These are phyloP conservation scores for Diaporthe sp. DNA, from an alignment of 2,329 filamentous ascomycete species.

Conservation along the genomic window DNA sequence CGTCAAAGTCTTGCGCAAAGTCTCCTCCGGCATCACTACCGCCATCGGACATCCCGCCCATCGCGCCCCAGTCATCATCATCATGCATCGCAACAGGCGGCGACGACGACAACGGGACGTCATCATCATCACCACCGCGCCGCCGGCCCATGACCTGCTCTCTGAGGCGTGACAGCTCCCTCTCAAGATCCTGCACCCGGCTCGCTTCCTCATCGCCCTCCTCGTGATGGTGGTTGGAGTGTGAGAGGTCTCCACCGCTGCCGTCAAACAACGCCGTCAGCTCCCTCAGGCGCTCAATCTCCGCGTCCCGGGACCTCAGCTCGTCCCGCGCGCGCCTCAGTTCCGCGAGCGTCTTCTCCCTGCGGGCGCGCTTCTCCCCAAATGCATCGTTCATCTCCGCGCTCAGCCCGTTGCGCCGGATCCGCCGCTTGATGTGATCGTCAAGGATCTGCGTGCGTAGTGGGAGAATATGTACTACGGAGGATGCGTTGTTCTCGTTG, in stretches of 20 bases:
- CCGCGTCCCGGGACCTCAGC: constrained; percentile 63
- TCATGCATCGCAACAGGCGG: constrained; percentile 2
- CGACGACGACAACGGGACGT: background rate
- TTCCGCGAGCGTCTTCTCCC: constrained; percentile 58
- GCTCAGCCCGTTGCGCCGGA: constrained; percentile 68
- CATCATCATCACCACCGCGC: background rate
- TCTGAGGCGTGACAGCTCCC: constrained; percentile 21
- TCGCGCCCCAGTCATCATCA: constrained; percentile 21
- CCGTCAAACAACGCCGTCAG: constrained; percentile 11
- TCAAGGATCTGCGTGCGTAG: constrained; percentile 67
- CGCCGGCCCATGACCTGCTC: background rate
- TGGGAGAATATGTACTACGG: constrained; percentile 60
- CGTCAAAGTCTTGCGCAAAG: background rate
- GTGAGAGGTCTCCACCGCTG: too few species aligned
- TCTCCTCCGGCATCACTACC: constrained; percentile 20
- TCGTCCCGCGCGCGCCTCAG: constrained; percentile 63
- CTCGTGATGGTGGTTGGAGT: background rate
- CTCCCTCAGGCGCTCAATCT: constrained; percentile 63
- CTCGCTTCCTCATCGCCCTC: constrained; percentile 8
- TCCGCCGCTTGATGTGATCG: constrained; percentile 68
- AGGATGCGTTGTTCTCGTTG: constrained; percentile 45
- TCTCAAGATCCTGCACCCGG: constrained; percentile 27
- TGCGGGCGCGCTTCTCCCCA: constrained; percentile 58
- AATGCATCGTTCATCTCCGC: constrained; percentile 70
- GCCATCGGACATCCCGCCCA: constrained; percentile 34